These are phyloP conservation scores for Choricystis sp. DNA, from an alignment of 139 green algal genomes.

Conservation along the genomic window DNA sequence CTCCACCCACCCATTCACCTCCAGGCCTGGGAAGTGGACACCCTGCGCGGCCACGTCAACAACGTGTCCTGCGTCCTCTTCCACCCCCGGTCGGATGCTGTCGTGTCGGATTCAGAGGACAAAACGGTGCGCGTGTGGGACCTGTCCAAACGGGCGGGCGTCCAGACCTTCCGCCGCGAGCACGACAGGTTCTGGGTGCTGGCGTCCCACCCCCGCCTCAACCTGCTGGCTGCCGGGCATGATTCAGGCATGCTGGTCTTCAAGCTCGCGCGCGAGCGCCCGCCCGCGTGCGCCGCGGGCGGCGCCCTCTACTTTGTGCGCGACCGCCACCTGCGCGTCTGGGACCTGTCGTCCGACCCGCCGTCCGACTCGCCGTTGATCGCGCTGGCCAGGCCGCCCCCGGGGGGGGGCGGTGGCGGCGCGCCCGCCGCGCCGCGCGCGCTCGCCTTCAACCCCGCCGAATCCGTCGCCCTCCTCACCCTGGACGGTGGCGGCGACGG, in stretches of 20 bases:
- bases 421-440: slow-evolving; percentile 28
- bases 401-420: slow-evolving; percentile 9
- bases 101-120: slow-evolving; percentile 97
- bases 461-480: slow-evolving; percentile 85
- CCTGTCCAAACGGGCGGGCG: slow-evolving; percentile 90
- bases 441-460: slow-evolving; percentile 93
- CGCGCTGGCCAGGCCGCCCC: too few relatives aligned
- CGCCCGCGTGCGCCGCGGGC: slow-evolving; percentile 68
- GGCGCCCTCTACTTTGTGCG: slow-evolving; percentile 92
- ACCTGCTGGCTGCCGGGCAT: slow-evolving; percentile 95
- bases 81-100: slow-evolving; percentile 89
- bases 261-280: slow-evolving; percentile 97
- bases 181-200: slow-evolving; percentile 96
- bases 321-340: slow-evolving; percentile 88
- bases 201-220: slow-evolving; percentile 89
- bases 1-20: slow-evolving; percentile 47
- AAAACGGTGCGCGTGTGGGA: slow-evolving; percentile 98
- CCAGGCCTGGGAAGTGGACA: slow-evolving; percentile 99
- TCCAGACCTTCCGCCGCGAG: slow-evolving; percentile 93
- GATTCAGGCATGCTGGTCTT: slow-evolving; percentile 99
- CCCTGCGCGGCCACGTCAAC: slow-evolving; percentile 97
- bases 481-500: slow-evolving; percentile 83
- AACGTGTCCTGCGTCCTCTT: slow-evolving; percentile 99
- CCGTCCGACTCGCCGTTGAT: slow-evolving; percentile 88
- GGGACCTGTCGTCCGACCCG: slow-evolving; percentile 67